These are phyloP conservation scores for Pseudoscleropodium purum DNA, from an alignment of 225 moss, liverwort and hornwort genomes.

Conservation along the genomic window DNA sequence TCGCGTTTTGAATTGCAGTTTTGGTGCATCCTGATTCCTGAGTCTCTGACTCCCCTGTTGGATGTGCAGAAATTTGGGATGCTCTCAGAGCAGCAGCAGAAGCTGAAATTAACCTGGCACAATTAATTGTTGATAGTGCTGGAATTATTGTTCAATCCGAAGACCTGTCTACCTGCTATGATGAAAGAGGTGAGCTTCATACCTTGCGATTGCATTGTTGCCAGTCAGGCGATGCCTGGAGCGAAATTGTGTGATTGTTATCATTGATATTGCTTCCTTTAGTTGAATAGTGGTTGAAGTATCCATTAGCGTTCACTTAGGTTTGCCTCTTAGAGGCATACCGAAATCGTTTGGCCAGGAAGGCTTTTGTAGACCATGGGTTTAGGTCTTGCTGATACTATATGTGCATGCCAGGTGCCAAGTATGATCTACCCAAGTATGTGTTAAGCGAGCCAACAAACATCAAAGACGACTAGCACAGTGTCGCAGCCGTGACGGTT, in stretches of 20 bases:
- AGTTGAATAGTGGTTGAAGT: neutral
- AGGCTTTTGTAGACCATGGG: neutral
- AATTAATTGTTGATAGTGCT: constrained; percentile 96
- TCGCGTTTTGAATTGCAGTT: neutral
- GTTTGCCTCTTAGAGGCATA: neutral
- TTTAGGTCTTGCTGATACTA: constrained; percentile 2
- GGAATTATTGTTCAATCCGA: constrained; percentile 96
- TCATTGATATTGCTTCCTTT: neutral
- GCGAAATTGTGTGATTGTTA: neutral
- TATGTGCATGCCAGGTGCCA: constrained; percentile 62
- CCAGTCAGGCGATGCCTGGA: neutral
- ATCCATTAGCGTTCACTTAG: neutral
- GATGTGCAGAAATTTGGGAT: constrained; percentile 92
- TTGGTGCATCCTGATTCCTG: neutral
- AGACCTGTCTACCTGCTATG: constrained; percentile 97
- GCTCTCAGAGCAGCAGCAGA: constrained; percentile 95
- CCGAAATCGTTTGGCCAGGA: neutral
- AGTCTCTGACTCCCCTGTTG: neutral
- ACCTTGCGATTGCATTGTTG: neutral
- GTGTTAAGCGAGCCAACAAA: constrained; percentile 87
- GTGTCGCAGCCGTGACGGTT: constrained; percentile 1
- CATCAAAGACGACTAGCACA: constrained; percentile 72
- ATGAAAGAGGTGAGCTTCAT: constrained; percentile 80
- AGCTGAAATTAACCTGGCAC: constrained; percentile 82
- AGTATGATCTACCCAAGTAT: constrained; percentile 97